A percentile compares a stretch with the other conserved stretches of the same genome.
Conservation (phyloP, 2,329 filamentous ascomycete species). For the Berkeleyomyces rouxiae region DNA sequence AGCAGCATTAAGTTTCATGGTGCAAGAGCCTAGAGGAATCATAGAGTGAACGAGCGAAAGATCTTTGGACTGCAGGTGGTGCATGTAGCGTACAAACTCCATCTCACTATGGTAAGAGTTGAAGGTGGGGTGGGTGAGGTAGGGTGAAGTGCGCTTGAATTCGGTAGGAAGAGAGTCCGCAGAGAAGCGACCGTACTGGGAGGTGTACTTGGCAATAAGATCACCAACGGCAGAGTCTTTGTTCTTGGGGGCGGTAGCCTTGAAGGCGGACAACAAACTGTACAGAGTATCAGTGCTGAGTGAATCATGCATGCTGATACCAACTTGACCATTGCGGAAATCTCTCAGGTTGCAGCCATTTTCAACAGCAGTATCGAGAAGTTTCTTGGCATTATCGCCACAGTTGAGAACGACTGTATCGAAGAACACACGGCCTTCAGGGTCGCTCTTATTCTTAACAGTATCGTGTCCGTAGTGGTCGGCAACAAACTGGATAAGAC, state of each 20-base stretch:
- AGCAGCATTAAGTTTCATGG: conserved; percentile 94
- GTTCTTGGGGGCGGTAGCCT: conserved; percentile 18
- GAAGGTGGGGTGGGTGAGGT: conserved; percentile 82
- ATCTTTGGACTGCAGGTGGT: conserved; percentile 86
- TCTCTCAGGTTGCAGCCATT: conserved; percentile 18
- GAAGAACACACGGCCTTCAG: conserved; percentile 46
- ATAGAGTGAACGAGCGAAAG: conserved; percentile 89
- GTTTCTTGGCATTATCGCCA: conserved; percentile 27
- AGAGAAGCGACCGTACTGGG: conserved; percentile 8
- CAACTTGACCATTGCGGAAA: conserved; percentile 20
- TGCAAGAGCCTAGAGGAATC: conserved; percentile 93
- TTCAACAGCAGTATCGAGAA: conserved; percentile 6
- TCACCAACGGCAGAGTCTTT: conserved; percentile 14
- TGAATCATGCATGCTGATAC: conserved; percentile 20
- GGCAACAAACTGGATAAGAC: conserved; percentile 49
- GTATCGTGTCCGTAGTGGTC: conserved; percentile 47
- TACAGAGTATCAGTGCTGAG: conserved; percentile 26
- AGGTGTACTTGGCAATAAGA: conserved; percentile 16
- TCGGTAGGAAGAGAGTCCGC: conserved; percentile 31
- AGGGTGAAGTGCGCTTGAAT: conserved; percentile 56
- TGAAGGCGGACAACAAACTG: conserved; percentile 26
- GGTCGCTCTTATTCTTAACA: conserved; percentile 36
- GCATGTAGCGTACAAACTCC: conserved; percentile 81
- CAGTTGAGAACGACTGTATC: conserved; percentile 62
- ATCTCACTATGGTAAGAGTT: conserved; percentile 92